Conservation (phyloP, 2,329 filamentous ascomycete genomes). For the Talaromyces atroroseus region DNA sequence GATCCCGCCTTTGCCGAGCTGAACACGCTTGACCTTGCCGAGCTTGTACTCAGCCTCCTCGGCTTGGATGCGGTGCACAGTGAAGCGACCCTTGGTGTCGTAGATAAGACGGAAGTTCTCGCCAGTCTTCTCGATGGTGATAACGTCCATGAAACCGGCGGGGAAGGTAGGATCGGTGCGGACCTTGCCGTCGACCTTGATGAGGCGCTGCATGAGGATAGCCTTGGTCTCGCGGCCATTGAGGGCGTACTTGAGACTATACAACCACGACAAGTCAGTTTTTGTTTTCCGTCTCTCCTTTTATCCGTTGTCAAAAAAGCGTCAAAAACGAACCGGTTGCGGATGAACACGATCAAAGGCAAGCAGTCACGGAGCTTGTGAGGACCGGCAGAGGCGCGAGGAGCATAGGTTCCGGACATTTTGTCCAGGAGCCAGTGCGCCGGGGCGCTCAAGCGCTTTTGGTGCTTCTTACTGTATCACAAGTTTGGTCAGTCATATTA, state of each 20-base stretch:
- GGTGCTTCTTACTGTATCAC: conserved; percentile 83
- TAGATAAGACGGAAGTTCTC: conserved; percentile 99
- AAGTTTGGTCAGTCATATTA: conserved; percentile 15
- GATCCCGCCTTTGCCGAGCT: conserved; percentile 98
- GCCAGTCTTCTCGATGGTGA: conserved; percentile 98
- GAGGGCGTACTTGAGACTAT: conserved; percentile 98
- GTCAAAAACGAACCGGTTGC: conserved; percentile 51
- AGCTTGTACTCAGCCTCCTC: conserved; percentile 99
- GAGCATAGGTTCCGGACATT: conserved; percentile 81
- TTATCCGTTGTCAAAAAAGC: background rate
- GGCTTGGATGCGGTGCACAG: conserved; percentile 96
- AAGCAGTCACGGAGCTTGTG: conserved; percentile 99
- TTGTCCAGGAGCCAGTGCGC: conserved; percentile 99
- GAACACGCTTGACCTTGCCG: conserved; percentile 99
- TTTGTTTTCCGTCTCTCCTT: conserved; percentile 14
- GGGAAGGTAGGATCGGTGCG: conserved; percentile 98
- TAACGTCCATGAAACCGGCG: conserved; percentile 98
- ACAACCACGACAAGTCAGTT: conserved; percentile 25
- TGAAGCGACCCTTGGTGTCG: conserved; percentile 99
- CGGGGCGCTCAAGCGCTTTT: conserved; percentile 98
- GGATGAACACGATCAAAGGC: conserved; percentile 97
- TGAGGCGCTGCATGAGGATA: conserved; percentile 98
- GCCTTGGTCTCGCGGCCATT: conserved; percentile 96
- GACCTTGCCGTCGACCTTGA: conserved; percentile 99
- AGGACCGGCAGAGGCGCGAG: conserved; percentile 73